Evolutionary conservation across 106 monocot genomes (phyloP), one percentile per base, ranked within the genome.

Genomic region (Acanthochlamys bracteata): DNA sequence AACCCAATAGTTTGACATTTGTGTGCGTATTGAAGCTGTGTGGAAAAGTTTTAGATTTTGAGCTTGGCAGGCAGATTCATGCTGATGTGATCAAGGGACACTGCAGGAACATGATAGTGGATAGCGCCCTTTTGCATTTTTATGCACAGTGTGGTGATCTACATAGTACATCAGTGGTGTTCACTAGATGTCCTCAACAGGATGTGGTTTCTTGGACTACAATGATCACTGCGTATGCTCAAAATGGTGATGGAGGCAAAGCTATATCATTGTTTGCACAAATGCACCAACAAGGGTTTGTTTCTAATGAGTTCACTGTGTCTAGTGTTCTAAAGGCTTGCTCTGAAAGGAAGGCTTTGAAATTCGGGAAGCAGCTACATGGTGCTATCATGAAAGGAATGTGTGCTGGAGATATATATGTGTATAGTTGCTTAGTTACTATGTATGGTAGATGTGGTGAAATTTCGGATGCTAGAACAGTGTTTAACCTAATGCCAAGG

Each of bases 191-290:
- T 86, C 41, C 56, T 3, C 25, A 0, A 2, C 45, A 69, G 25
- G 95, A 95, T 70, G 82, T 90, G 22, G 59, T 95, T 25, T 70
- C 70, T 57, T 95, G 86, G 90, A 95, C 90, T 7, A 78, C 95
- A 0, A 84, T 95, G 79, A 82, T 95, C 41, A 67, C 84, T 4
- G 82, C 84, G 63, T 82, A 75, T 41, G 80, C 84, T 11, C 75
- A 75, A 24, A 74, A 80, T 40, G 90, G 84, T 11, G 42, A 39
- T 16, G 77, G 71, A 16, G 55, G 69, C 14, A 71, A 84, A 41
- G 84, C 87, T 0, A 66, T 95, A n/a, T 68, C 62, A 3, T 51
- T 86, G 75, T 90, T 90, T 53, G 71, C 82, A 7, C 59, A 58
- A 46, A 95, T 95, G 95, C 79, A 80, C 22, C 23, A 66, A 7